Evolutionary conservation across 345 rosid genomes (phyloP), one percentile per base, ranked within the genome.

Genomic region (Salix caprea): DNA sequence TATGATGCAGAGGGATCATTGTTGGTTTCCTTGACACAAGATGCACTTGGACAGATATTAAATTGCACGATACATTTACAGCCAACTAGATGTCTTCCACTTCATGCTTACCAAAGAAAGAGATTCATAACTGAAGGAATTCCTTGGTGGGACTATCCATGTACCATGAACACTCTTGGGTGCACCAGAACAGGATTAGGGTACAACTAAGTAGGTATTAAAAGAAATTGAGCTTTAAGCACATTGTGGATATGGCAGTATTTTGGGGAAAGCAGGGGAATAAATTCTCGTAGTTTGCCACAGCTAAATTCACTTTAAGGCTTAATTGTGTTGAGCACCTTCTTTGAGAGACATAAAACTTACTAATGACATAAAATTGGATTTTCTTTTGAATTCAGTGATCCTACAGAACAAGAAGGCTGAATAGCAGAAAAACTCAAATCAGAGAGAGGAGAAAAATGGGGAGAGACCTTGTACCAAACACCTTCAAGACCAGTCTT

Each of bases 401-500:
- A 70, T 16, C 34, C 71, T 67, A 34, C 21, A 26, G 11, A 34
- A 40, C 16, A 50, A 32, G 62, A 68, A 61, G 34, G 52, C 28
- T 28, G n/a, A 40, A 66, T 12, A 23, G 26, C 44, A 3, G 34
- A 23, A 65, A 42, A 30, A 26, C 7, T 15, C 50, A 37, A 12
- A 21, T 40, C n/a, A 46, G 30, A 39, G 5, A 37, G 37, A 24
- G 8, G 32, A 34, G 67, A 52, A 9, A 34, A 46, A 54, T 19
- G 11, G 62, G 3, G 71, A 60, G 74, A 10, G 36, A 93, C 98
- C 98, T 94, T 96, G 88, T 87, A 94, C 99, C 99, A 96, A 80
- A 88, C 94, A 48, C 97, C 98, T 70, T 92, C 97, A 65, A 92
- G 91, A 68, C 97, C 98, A 70, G 97, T 90, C 92, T 92, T 96